Evolutionary conservation across 495 filamentous ascomycete species (phyloP), one percentile per base, ranked within the genome.

Genomic region (Penicillium cataractarum): DNA sequence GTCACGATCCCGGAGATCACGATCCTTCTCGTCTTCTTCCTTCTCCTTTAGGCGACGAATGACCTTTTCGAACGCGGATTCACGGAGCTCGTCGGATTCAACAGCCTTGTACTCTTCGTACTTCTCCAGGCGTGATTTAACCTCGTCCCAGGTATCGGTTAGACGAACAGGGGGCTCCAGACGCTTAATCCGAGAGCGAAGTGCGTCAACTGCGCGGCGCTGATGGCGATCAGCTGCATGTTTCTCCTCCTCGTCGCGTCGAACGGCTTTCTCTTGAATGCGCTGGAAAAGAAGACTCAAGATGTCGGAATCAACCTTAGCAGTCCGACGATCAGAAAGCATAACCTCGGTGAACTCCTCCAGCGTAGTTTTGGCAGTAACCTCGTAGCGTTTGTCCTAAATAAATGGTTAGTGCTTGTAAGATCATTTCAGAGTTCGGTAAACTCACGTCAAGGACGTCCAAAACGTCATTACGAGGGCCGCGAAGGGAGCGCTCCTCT

Each of bases 1-100:
- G 21, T 92, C 87, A 53, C 76, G 83, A 17, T 92, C 87, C 33
- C 76, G 69, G 27, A 63, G 53, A 42, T 82, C 82, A 55, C 89
- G 88, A 22, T 94, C 91, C 55, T 84, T 88, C 55, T 96, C 93
- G 60, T 96, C 92, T 55, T 97, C 93, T 53, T 96, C 91, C 72
- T 93, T 92, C 70, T 98, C 95, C 67, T 89, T 90, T 6, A 97
- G 77, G 55, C 95, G 92, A 40, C 92, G 90, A 60, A 97, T 87
- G 66, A 92, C 83, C 76, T 98, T 99, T 31, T 97, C 96, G 71
- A 97, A 98, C 12, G 92, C 96, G 58, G 84, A 81, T 29, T 87
- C 86, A 51, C 93, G 90, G 37, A 90, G 80, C 31, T 96, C 92
- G 24, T 98, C 95, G 10, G 89, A 85, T 55, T 90, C 83, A 27